Evolutionary conservation across 306 rosid genomes (phyloP).

Genomic region (Rosa chinensis): DNA sequence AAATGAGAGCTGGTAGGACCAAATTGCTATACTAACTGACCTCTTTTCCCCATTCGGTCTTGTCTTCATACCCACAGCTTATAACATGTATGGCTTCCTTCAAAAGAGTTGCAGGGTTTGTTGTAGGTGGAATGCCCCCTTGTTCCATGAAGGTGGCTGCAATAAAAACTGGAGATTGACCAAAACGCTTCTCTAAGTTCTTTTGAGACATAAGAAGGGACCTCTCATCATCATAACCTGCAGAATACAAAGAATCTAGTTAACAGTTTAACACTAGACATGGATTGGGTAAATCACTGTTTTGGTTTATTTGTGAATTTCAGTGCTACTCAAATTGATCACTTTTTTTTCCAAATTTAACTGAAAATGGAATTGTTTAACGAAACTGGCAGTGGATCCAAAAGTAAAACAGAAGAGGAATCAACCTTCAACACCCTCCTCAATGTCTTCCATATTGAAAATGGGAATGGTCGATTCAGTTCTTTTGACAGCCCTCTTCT

Average conservation of each 20-base stretch:
- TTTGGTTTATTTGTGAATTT: conserved; percentile 15
- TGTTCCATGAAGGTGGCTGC: conserved; percentile 98
- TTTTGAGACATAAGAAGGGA: conserved; percentile 89
- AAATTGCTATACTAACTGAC: conserved; percentile 42
- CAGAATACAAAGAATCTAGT: conserved; percentile 24
- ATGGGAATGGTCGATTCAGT: conserved; percentile 91
- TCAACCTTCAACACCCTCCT: conserved; percentile 95
- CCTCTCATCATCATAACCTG: conserved; percentile 96
- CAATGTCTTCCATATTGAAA: conserved; percentile 94
- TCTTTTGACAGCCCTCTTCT: conserved; percentile 74
- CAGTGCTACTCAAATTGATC: neutral
- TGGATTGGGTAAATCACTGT: conserved; percentile 3
- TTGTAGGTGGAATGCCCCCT: conserved; percentile 97
- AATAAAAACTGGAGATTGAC: conserved; percentile 97
- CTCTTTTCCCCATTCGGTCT: conserved; percentile 99
- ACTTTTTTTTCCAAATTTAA: neutral
- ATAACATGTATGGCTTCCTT: conserved; percentile 99
- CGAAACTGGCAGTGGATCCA: neutral
- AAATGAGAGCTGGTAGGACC: conserved; percentile 10
- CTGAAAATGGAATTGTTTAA: neutral
- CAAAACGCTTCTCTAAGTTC: conserved; percentile 98
- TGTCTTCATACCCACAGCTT: conserved; percentile 98
- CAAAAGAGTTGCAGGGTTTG: conserved; percentile 94
- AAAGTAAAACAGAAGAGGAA: neutral
- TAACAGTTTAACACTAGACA: conserved; percentile 1